phyloP scores from a whole-genome alignment of 768 basidiomycete genomes.

The Mrakia gelida region DNA sequence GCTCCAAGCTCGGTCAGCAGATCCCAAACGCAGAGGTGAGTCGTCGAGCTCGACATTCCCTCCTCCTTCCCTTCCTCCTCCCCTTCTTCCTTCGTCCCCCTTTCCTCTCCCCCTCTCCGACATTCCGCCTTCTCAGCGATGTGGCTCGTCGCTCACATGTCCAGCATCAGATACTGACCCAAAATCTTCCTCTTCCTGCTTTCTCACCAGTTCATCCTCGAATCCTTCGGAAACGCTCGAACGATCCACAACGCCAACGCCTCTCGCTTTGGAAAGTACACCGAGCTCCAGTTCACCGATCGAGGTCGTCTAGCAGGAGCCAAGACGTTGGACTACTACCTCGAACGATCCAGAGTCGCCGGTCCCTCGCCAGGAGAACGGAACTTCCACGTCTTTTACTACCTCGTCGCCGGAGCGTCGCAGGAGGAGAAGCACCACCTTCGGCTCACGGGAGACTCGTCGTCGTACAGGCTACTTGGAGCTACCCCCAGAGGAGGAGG shows the following conservation, averaged over 20 bases:
- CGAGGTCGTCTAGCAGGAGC: constrained; percentile 80
- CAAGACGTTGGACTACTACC: constrained; percentile 94
- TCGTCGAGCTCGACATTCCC: neutral
- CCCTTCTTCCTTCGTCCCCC: neutral
- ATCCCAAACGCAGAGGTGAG: constrained; percentile 74
- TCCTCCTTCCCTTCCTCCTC: neutral
- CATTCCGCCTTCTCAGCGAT: neutral
- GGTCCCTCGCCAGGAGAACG: constrained; percentile 71
- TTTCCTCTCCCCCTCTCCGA: neutral
- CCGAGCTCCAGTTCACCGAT: constrained; percentile 93
- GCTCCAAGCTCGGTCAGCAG: constrained; percentile 76
- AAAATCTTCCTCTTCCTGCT: no score
- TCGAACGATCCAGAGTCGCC: constrained; percentile 85
- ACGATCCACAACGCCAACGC: constrained; percentile 79
- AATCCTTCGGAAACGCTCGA: constrained; percentile 87
- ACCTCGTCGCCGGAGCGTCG: constrained; percentile 85
- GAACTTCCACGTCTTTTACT: constrained; percentile 98
- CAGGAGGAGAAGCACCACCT: constrained; percentile 84
- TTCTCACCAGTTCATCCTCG: constrained; percentile 66
- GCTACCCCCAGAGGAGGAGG: constrained; percentile 39
- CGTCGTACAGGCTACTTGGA: constrained; percentile 72
- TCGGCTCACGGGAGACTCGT: constrained; percentile 66
- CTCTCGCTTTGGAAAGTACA: constrained; percentile 95
- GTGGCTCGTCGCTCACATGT: no score
- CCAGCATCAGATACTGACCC: neutral